A percentile compares a stretch with the other conserved stretches of the same genome.
phyloP scores from a whole-genome alignment of 495 filamentous ascomycete genomes.

The Chlorociboria aeruginascens region DNA sequence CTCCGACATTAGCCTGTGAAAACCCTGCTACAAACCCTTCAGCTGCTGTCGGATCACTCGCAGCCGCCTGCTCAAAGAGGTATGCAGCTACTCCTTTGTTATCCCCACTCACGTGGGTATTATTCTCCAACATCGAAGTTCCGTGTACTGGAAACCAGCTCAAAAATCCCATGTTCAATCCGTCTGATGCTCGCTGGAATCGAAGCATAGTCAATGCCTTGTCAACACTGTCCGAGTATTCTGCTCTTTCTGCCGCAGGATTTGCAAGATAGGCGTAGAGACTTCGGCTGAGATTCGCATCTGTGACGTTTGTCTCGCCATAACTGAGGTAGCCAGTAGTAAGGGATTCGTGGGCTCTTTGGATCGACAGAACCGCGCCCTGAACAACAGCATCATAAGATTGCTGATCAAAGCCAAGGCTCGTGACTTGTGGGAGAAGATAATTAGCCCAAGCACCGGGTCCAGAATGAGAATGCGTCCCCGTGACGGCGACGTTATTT shows the following conservation, averaged over 20 bases:
- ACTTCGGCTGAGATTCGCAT: constrained; percentile 82
- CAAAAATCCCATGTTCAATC: constrained; percentile 63
- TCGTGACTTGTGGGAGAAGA: constrained; percentile 85
- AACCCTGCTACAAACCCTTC: constrained; percentile 78
- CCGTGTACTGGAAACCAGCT: constrained; percentile 65
- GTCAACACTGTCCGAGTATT: constrained; percentile 62
- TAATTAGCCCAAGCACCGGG: constrained; percentile 96
- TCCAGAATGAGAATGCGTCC: constrained; percentile 87
- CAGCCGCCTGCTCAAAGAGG: constrained; percentile 66
- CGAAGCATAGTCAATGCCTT: constrained; percentile 76
- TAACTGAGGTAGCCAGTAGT: constrained; percentile 39
- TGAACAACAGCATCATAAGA: constrained; percentile 87
- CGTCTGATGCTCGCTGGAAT: constrained; percentile 50
- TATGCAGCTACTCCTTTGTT: constrained; percentile 90
- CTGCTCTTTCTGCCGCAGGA: constrained; percentile 62
- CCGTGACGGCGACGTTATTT: constrained; percentile 77
- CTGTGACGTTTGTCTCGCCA: constrained; percentile 29
- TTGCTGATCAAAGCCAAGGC: constrained; percentile 72
- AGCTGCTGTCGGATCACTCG: constrained; percentile 29
- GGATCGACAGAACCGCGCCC: constrained; percentile 71
- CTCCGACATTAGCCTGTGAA: constrained; percentile 87
- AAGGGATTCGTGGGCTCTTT: constrained; percentile 69
- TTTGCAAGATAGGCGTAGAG: constrained; percentile 84
- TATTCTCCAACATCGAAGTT: constrained; percentile 85
- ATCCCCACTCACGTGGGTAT: constrained; percentile 85